These are phyloP conservation scores for Coffea humblotiana DNA, from an alignment of 305 asterid genomes.

Conservation along the genomic window DNA sequence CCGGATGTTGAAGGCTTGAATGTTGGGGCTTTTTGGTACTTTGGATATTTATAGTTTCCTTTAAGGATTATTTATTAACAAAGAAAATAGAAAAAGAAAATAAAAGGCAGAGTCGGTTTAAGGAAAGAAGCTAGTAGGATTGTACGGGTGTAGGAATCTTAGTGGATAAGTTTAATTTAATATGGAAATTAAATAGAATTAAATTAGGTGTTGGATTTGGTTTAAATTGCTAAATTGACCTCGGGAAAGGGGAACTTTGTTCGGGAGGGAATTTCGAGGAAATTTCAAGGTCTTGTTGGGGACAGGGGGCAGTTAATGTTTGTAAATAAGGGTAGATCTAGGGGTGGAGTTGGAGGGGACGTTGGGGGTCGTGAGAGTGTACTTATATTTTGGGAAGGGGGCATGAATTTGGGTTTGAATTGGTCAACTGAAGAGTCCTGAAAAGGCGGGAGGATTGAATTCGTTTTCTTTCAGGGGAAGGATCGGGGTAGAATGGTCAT, in stretches of 20 bases:
- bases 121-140: background rate
- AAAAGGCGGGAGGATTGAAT: no score
- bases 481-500: no score
- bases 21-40: constrained; percentile 31
- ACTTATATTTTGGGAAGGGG: background rate
- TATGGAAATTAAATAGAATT: background rate
- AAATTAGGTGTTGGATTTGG: background rate
- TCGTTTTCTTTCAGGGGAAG: no score
- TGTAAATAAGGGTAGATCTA: background rate
- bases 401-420: background rate
- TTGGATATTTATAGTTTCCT: constrained; percentile 1
- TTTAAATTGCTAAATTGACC: constrained; percentile 12
- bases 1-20: background rate
- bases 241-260: background rate
- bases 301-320: background rate
- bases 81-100: background rate
- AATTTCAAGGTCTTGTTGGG: background rate
- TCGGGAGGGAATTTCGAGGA: background rate
- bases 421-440: no score
- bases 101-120: background rate
- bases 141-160: background rate
- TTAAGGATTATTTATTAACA: background rate
- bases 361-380: background rate
- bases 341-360: background rate
- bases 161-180: background rate